Evolutionary conservation across 345 rosid species (phyloP).

Genomic region (Syzygium jambos): DNA sequence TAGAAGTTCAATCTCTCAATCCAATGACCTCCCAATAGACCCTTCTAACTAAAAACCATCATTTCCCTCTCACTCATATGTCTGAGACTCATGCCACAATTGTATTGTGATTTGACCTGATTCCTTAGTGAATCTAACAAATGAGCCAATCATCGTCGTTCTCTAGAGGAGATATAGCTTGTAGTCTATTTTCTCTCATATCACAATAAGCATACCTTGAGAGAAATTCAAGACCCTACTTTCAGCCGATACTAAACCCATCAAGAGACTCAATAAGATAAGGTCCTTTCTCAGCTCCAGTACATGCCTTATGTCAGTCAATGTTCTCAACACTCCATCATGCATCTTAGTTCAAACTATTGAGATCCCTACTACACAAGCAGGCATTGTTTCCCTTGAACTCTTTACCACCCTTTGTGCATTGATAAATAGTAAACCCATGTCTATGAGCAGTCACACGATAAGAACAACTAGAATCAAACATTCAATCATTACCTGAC

Average conservation of each 20-base stretch:
- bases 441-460: background rate
- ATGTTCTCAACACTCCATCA: background rate
- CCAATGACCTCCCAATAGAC: background rate
- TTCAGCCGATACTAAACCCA: background rate
- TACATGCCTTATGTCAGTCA: background rate
- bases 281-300: background rate
- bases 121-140: background rate
- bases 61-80: background rate
- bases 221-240: background rate
- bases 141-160: background rate
- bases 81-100: background rate
- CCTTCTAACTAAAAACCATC: background rate
- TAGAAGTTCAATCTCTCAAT: background rate
- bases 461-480: background rate
- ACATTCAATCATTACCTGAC: background rate
- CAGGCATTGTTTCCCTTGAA: background rate
- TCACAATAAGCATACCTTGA: background rate
- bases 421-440: background rate
- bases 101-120: background rate
- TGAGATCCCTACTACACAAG: background rate
- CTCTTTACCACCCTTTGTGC: background rate
- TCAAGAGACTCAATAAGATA: background rate
- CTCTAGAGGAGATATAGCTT: background rate
- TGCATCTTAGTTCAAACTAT: background rate
- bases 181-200: background rate